Conservation (phyloP, 169 alveolate species). For the Plasmodium knowlesi region DNA sequence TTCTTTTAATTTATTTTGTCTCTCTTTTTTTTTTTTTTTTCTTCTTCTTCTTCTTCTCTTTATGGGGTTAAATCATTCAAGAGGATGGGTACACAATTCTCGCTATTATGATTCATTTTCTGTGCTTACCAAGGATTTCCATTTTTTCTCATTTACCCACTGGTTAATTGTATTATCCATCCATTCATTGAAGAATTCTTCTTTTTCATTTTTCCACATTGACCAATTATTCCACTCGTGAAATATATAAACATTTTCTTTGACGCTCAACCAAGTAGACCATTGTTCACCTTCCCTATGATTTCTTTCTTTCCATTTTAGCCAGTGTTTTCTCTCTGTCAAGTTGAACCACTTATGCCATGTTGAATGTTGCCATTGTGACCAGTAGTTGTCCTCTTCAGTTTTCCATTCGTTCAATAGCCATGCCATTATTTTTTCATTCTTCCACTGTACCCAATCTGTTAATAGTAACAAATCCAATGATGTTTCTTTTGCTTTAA, state of each 20-base stretch:
- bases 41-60: background rate
- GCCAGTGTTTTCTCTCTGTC: background rate
- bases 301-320: constrained; percentile 20
- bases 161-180: background rate
- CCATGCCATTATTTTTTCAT: constrained; percentile 14
- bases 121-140: background rate
- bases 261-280: background rate
- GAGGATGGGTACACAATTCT: background rate
- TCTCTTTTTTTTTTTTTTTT: too few species aligned
- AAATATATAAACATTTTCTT: constrained; percentile 17
- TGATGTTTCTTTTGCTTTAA: constrained; percentile 12
- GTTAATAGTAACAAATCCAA: background rate
- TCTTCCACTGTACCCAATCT: constrained; percentile 17
- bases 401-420: constrained; percentile 8
- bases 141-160: constrained; percentile 4
- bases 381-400: constrained; percentile 15
- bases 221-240: constrained; percentile 1
- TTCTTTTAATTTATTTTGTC: background rate
- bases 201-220: constrained; percentile 7
- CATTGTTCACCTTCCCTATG: constrained; percentile 10
- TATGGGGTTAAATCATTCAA: background rate
- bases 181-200: background rate
- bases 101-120: background rate
- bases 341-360: constrained; percentile 17
- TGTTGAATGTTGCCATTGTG: constrained; percentile 14